Evolutionary conservation across 176 grass and related monocot species (phyloP).

Genomic region (Avena eriantha): DNA sequence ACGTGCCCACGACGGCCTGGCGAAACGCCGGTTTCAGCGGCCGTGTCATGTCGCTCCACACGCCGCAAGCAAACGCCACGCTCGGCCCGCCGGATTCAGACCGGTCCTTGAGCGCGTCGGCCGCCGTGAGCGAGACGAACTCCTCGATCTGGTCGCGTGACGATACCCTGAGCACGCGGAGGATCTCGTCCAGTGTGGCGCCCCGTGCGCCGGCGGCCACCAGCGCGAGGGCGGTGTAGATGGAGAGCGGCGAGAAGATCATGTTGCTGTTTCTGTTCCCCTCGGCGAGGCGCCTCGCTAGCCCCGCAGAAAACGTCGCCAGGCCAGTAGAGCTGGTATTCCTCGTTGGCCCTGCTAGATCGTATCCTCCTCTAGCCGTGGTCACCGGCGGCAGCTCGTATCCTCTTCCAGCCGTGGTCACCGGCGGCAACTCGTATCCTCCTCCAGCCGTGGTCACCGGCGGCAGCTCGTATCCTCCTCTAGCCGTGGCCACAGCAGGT

Average conservation of each 20-base stretch:
- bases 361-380: not conserved
- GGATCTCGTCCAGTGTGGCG: not conserved
- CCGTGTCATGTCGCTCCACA: constrained; percentile 36
- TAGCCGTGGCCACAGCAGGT: not conserved
- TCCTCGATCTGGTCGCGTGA: not conserved
- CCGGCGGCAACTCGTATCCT: not conserved
- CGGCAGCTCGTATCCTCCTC: not conserved
- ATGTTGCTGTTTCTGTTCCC: not conserved
- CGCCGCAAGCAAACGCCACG: constrained; percentile 17
- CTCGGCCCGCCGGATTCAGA: not conserved
- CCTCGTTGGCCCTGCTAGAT: not conserved
- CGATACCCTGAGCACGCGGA: not conserved
- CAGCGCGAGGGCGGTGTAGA: constrained; percentile 25
- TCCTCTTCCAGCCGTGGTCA: not conserved
- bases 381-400: not conserved
- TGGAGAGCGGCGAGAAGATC: constrained; percentile 33
- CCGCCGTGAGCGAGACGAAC: not conserved
- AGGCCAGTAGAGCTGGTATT: not conserved
- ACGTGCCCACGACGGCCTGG: not conserved
- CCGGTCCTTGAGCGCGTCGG: not conserved
- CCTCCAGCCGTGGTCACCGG: not conserved
- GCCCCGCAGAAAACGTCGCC: not conserved
- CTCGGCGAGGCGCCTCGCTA: not conserved
- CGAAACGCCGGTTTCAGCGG: constrained; percentile 20
- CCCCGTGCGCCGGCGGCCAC: not conserved